These are phyloP conservation scores for Ophiostoma novo-ulmi DNA, from an alignment of 2,329 filamentous ascomycete genomes.

Conservation along the genomic window DNA sequence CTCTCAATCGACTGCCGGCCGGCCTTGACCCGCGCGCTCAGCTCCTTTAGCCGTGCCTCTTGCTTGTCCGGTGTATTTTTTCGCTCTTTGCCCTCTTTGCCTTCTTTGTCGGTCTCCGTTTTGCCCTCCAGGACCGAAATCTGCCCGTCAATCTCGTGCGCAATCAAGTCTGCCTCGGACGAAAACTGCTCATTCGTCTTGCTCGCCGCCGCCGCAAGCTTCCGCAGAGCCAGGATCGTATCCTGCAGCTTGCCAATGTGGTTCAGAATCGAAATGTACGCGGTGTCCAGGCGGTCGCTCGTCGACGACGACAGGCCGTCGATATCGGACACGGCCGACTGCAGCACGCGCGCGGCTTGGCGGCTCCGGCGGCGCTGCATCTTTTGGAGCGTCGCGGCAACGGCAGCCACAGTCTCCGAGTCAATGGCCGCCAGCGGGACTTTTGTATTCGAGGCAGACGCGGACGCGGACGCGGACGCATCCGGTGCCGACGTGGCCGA, in stretches of 20 bases:
- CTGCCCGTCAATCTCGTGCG: constrained; percentile 55
- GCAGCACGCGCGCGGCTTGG: constrained; percentile 22
- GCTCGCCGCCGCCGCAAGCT: constrained; percentile 58
- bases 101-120: background rate
- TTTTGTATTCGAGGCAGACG: background rate
- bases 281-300: constrained; percentile 64
- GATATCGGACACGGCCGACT: constrained; percentile 21
- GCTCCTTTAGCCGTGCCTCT: constrained; percentile 54
- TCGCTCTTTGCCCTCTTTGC: constrained; percentile 45
- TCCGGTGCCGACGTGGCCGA: too few species aligned
- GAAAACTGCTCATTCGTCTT: constrained; percentile 56
- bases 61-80: constrained; percentile 58
- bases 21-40: constrained; percentile 57
- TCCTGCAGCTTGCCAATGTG: constrained; percentile 60
- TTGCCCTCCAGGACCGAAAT: constrained; percentile 35
- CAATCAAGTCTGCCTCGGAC: constrained; percentile 53
- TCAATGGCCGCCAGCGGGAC: background rate
- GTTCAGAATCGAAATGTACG: constrained; percentile 68
- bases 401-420: constrained; percentile 20
- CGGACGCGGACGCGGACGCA: too few species aligned
- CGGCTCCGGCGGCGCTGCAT: constrained; percentile 23
- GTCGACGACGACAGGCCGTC: constrained; percentile 48
- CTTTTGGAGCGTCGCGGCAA: constrained; percentile 26
- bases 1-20: constrained; percentile 56
- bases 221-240: constrained; percentile 60